Conservation (phyloP, 352 stramenopile genomes). For the Aphanomyces astaci region DNA sequence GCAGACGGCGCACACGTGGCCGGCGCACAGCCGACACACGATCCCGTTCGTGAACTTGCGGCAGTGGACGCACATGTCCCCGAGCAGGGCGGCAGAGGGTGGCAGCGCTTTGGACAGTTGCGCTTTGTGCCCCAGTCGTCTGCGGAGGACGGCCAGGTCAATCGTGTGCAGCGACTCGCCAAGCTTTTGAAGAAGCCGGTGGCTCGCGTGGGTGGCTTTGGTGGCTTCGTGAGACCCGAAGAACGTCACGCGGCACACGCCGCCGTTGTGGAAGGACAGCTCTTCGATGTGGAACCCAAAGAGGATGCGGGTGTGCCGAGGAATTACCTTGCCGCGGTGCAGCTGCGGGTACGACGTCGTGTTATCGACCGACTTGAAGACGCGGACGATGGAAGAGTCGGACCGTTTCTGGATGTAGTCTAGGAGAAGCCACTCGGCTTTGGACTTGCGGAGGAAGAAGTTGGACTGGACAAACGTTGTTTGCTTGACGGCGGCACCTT, state of each 20-base stretch:
- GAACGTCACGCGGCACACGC: conserved; percentile 17
- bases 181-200: conserved; percentile 5
- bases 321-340: neutral
- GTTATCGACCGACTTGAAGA: conserved; percentile 23
- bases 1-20: conserved; percentile 7
- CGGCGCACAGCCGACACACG: conserved; percentile 16
- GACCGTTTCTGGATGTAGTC: conserved; percentile 13
- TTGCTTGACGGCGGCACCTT: conserved; percentile 15
- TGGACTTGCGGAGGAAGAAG: neutral
- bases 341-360: neutral
- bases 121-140: conserved; percentile 8
- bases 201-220: neutral
- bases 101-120: neutral
- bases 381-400: conserved; percentile 7
- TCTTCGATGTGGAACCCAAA: conserved; percentile 23
- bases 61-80: conserved; percentile 4
- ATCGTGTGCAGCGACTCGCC: conserved; percentile 13
- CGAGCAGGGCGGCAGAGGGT: neutral
- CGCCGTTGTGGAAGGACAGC: neutral
- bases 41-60: neutral
- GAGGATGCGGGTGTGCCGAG: conserved; percentile 8
- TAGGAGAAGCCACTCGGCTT: conserved; percentile 17
- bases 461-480: conserved; percentile 9
- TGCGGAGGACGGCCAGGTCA: neutral
- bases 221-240: neutral